phyloP scores from a whole-genome alignment of 2,329 filamentous ascomycete genomes.

The Fusarium odoratissimum region DNA sequence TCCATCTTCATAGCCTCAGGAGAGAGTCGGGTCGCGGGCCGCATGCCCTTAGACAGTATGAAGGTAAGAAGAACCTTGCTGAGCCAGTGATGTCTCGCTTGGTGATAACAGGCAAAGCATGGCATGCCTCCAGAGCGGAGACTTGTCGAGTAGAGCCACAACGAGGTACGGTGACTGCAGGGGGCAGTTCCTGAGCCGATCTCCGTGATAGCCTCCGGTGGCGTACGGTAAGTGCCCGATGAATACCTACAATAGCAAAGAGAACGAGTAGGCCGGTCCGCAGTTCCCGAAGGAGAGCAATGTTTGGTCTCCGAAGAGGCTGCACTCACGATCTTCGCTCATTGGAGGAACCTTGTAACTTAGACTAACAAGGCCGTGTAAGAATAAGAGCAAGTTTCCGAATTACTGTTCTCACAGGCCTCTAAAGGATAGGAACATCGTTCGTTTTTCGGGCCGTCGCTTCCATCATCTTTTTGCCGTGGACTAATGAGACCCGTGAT shows the following conservation, averaged over 20 bases:
- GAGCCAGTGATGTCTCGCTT: not conserved
- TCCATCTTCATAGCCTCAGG: conserved; percentile 7
- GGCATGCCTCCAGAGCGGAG: not conserved
- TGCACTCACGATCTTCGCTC: conserved; percentile 14
- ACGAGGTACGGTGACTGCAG: not conserved
- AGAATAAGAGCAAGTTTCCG: not conserved
- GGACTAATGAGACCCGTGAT: conserved; percentile 6
- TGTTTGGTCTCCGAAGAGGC: conserved; percentile 28
- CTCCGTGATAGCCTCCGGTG: conserved; percentile 17
- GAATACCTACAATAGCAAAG: not conserved
- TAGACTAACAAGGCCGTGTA: not conserved
- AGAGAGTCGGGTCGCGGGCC: conserved; percentile 30
- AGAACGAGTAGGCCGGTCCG: conserved; percentile 27
- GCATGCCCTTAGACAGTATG: conserved; percentile 14
- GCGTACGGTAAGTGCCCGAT: conserved; percentile 6
- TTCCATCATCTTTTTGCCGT: conserved; percentile 26
- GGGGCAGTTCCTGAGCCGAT: conserved; percentile 12
- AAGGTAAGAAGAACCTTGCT: not conserved
- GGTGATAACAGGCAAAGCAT: conserved; percentile 7
- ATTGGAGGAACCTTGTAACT: conserved; percentile 26
- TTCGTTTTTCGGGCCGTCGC: conserved; percentile 36
- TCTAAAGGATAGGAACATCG: conserved; percentile 10
- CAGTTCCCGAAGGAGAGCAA: conserved; percentile 23
- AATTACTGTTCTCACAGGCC: conserved; percentile 1
- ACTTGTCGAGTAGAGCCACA: conserved; percentile 9